phyloP scores from a whole-genome alignment of 305 asterid genomes.

The Striga hermonthica region DNA sequence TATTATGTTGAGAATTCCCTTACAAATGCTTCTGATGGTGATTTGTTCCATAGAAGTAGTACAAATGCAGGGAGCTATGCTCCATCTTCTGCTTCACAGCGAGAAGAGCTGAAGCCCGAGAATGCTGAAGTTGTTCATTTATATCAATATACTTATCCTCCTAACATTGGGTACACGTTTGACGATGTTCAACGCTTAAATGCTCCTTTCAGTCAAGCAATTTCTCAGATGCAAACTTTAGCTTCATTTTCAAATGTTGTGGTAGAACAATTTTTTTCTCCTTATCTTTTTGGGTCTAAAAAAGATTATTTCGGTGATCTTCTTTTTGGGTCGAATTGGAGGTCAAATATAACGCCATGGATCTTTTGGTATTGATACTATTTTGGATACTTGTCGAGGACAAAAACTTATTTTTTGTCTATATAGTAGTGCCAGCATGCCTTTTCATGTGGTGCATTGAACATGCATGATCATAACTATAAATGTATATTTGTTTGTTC shows the following conservation, averaged over 20 bases:
- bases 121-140: conserved; percentile 55
- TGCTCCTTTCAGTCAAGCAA: conserved; percentile 55
- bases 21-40: conserved; percentile 62
- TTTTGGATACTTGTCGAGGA: too few relatives aligned
- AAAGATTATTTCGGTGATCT: too few relatives aligned
- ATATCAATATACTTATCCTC: conserved; percentile 60
- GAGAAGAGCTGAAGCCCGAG: conserved; percentile 66
- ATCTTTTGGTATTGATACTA: too few relatives aligned
- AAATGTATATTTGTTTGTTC: too few relatives aligned
- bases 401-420: too few relatives aligned
- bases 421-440: too few relatives aligned
- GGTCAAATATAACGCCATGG: too few relatives aligned
- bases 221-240: conserved; percentile 65
- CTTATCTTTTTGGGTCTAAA: too few relatives aligned
- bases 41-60: conserved; percentile 59
- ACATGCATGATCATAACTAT: too few relatives aligned
- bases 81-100: conserved; percentile 59
- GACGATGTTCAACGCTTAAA: conserved; percentile 59
- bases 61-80: conserved; percentile 57
- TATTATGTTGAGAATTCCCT: conserved; percentile 70
- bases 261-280: conserved; percentile 42
- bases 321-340: too few relatives aligned
- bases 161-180: conserved; percentile 61
- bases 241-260: conserved; percentile 58
- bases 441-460: too few relatives aligned